Conservation (phyloP, 805 yeast genomes). For the Starmerella cellae region DNA sequence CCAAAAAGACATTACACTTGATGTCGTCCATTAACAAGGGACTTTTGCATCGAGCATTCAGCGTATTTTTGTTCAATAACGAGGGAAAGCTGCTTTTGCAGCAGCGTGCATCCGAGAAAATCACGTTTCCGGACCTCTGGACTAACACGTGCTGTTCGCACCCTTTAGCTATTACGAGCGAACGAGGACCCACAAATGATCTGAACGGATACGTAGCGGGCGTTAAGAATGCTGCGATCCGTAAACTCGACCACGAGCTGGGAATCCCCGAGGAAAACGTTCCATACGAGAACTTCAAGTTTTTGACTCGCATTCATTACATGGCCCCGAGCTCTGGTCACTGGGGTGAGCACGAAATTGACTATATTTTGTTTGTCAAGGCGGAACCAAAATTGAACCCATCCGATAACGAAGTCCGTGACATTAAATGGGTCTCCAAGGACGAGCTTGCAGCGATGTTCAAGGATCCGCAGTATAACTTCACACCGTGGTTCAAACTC, state of each 20-base stretch:
- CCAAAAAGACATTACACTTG: constrained; percentile 71
- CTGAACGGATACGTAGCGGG: constrained; percentile 58
- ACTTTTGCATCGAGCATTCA: constrained; percentile 85
- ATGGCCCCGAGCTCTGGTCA: constrained; percentile 62
- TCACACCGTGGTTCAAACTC: constrained; percentile 97
- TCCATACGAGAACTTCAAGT: constrained; percentile 58
- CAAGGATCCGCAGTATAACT: constrained; percentile 45
- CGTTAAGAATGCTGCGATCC: constrained; percentile 73
- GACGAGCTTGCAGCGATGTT: constrained; percentile 65
- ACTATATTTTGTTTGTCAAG: constrained; percentile 72
- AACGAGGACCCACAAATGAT: constrained; percentile 45
- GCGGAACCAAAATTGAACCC: constrained; percentile 39
- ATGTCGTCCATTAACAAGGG: constrained; percentile 81
- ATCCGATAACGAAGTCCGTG: constrained; percentile 78
- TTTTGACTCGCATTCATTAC: constrained; percentile 87
- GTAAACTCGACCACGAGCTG: constrained; percentile 85
- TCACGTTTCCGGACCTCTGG: constrained; percentile 95
- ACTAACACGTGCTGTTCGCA: constrained; percentile 98
- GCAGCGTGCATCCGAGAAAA: constrained; percentile 92
- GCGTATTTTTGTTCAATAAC: constrained; percentile 80
- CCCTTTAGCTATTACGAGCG: constrained; percentile 74
- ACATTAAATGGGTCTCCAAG: constrained; percentile 56
- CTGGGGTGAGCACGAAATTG: constrained; percentile 98
- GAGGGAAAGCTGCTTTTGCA: constrained; percentile 69
- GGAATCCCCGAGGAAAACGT: constrained; percentile 56